phyloP scores from a whole-genome alignment of 306 rosid species.

The Vigna hirtella region DNA sequence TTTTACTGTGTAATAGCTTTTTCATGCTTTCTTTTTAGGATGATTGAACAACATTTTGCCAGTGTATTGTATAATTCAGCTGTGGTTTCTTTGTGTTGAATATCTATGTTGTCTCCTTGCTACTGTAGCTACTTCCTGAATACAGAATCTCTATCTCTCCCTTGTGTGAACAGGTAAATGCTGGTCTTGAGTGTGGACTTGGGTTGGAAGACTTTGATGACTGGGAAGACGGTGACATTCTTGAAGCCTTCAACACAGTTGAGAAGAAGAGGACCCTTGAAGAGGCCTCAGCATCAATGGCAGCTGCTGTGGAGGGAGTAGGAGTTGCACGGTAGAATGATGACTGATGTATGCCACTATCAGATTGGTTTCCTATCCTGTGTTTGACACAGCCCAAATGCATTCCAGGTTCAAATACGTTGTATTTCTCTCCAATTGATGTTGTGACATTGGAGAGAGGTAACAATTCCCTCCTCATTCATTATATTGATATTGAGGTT shows the following conservation, averaged over 20 bases:
- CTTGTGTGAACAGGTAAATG: conserved; percentile 69
- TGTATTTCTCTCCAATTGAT: conserved; percentile 35
- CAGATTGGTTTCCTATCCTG: conserved; percentile 29
- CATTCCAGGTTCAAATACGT: conserved; percentile 12
- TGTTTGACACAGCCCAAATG: conserved; percentile 34
- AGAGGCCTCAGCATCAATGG: conserved; percentile 94
- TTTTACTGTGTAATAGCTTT: background rate
- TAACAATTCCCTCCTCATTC: conserved; percentile 36
- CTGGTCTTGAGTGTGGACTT: conserved; percentile 96
- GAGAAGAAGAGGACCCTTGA: conserved; percentile 92
- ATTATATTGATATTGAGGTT: conserved; percentile 41
- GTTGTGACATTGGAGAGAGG: conserved; percentile 44
- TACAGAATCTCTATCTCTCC: conserved; percentile 33
- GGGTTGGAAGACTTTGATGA: conserved; percentile 80
- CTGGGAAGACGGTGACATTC: conserved; percentile 85
- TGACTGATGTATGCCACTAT: conserved; percentile 43
- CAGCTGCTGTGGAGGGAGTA: conserved; percentile 85
- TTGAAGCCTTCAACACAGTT: conserved; percentile 75
- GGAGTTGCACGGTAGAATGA: conserved; percentile 54
- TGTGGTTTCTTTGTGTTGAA: background rate
- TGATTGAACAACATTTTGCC: background rate
- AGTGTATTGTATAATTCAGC: background rate
- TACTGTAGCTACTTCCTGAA: conserved; percentile 27
- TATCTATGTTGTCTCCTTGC: background rate
- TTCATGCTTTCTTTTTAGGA: background rate